These are phyloP conservation scores for Magnusiomyces tetraspermus DNA, from an alignment of 1,139 yeast species.

Conservation along the genomic window DNA sequence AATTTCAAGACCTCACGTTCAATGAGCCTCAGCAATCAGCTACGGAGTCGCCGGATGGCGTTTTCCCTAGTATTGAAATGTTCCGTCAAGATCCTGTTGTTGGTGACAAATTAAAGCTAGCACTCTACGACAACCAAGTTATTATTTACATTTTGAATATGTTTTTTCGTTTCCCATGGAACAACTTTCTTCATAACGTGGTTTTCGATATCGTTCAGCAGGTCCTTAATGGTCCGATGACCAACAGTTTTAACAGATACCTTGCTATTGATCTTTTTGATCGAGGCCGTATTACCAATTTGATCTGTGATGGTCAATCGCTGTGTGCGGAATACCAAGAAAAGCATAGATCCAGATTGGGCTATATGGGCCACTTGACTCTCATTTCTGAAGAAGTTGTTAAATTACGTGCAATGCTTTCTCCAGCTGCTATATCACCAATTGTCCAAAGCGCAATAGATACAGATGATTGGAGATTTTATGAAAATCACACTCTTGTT, in stretches of 20 bases:
- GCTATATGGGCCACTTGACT: slow-evolving; percentile 96
- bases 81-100: slow-evolving; percentile 67
- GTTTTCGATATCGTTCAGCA: slow-evolving; percentile 97
- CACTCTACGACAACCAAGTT: slow-evolving; percentile 73
- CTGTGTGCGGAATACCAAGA: slow-evolving; percentile 62
- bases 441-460: slow-evolving; percentile 51
- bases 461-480: slow-evolving; percentile 63
- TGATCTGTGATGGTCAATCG: slow-evolving; percentile 74
- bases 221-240: slow-evolving; percentile 90
- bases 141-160: slow-evolving; percentile 66
- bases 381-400: slow-evolving; percentile 95
- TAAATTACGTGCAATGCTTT: slow-evolving; percentile 73
- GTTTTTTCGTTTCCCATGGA: slow-evolving; percentile 96
- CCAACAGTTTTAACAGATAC: slow-evolving; percentile 79
- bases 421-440: slow-evolving; percentile 51
- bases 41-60: slow-evolving; percentile 17
- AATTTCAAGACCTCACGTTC: not conserved
- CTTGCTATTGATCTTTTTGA: slow-evolving; percentile 80
- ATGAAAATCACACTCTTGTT: slow-evolving; percentile 73
- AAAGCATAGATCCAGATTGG: slow-evolving; percentile 57
- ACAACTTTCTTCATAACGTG: slow-evolving; percentile 91
- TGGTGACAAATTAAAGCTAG: slow-evolving; percentile 82
- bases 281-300: slow-evolving; percentile 64
- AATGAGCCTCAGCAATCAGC: not conserved
- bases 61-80: slow-evolving; percentile 19